Conservation (phyloP, 257 asterid genomes). For the Eustoma russellianum region DNA sequence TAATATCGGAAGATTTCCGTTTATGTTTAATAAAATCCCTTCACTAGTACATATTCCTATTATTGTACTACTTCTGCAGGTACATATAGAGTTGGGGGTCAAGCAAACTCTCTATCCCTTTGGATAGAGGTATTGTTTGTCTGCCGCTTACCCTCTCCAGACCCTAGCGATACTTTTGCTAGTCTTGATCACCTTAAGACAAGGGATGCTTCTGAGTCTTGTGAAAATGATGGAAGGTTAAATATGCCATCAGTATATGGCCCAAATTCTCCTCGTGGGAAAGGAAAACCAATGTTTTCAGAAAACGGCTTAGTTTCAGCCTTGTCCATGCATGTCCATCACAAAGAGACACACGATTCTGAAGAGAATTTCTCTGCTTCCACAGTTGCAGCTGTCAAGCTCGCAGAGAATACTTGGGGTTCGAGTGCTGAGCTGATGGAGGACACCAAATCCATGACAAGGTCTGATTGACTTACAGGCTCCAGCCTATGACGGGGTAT, state of each 20-base stretch:
- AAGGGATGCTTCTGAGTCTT: constrained; percentile 24
- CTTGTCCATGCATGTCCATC: constrained; percentile 43
- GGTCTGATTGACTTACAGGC: no score
- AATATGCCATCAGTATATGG: constrained; percentile 51
- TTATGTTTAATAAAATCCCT: no score
- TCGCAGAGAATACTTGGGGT: constrained; percentile 20
- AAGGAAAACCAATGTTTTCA: constrained; percentile 36
- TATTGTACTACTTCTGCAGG: no score
- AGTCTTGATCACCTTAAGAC: constrained; percentile 24
- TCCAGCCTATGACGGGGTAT: no score
- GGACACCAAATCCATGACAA: constrained; percentile 37
- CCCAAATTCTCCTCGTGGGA: constrained; percentile 76
- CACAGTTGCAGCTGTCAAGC: constrained; percentile 28
- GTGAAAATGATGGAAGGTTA: constrained; percentile 33
- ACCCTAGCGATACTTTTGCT: no score
- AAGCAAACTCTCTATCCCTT: no score
- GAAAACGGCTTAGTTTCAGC: constrained; percentile 55
- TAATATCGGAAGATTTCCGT: no score
- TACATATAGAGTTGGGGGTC: no score
- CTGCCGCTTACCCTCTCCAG: no score
- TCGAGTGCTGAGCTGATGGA: constrained; percentile 29
- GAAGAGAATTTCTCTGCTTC: constrained; percentile 27
- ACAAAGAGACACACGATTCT: constrained; percentile 37
- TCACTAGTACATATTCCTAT: no score
- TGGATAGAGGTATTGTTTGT: no score